Evolutionary conservation across 2,329 filamentous ascomycete species (phyloP).

Genomic region (Apiospora rasikravindrae): DNA sequence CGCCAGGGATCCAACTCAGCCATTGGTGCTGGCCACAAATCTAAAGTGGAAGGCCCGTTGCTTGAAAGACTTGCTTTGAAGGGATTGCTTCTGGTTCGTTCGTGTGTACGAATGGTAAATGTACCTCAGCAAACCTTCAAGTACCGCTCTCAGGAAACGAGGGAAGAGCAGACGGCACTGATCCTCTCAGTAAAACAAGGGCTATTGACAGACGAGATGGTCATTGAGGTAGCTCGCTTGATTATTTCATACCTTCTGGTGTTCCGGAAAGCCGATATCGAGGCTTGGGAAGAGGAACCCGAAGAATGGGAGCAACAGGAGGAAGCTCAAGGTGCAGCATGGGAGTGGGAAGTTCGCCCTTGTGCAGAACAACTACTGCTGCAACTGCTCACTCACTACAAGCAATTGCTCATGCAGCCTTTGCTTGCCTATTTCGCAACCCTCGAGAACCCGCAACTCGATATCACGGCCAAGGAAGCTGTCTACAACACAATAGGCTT

Average conservation of each 20-base stretch:
- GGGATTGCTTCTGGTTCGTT: constrained; percentile 80
- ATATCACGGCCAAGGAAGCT: constrained; percentile 88
- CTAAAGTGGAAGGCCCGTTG: constrained; percentile 65
- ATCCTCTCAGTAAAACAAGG: constrained; percentile 72
- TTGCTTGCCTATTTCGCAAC: constrained; percentile 83
- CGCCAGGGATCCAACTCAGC: constrained; percentile 44
- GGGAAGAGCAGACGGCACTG: constrained; percentile 76
- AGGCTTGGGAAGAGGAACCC: constrained; percentile 91
- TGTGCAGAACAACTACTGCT: constrained; percentile 95
- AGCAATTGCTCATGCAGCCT: constrained; percentile 77
- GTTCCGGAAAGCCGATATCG: constrained; percentile 82
- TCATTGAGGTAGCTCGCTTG: constrained; percentile 80
- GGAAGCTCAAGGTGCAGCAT: constrained; percentile 82
- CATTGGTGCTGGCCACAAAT: constrained; percentile 43
- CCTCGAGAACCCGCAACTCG: constrained; percentile 67
- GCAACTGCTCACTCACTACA: constrained; percentile 89
- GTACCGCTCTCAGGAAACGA: constrained; percentile 75
- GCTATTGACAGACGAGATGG: constrained; percentile 77
- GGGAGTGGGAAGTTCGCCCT: constrained; percentile 89
- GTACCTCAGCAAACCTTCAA: constrained; percentile 82
- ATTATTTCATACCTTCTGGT: constrained; percentile 89
- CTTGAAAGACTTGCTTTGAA: constrained; percentile 82
- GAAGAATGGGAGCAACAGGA: constrained; percentile 95
- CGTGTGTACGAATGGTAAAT: constrained; percentile 85
- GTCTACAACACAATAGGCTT: constrained; percentile 93